phyloP scores from a whole-genome alignment of 148 eudicot genomes.

The Rhododendron henanense region DNA sequence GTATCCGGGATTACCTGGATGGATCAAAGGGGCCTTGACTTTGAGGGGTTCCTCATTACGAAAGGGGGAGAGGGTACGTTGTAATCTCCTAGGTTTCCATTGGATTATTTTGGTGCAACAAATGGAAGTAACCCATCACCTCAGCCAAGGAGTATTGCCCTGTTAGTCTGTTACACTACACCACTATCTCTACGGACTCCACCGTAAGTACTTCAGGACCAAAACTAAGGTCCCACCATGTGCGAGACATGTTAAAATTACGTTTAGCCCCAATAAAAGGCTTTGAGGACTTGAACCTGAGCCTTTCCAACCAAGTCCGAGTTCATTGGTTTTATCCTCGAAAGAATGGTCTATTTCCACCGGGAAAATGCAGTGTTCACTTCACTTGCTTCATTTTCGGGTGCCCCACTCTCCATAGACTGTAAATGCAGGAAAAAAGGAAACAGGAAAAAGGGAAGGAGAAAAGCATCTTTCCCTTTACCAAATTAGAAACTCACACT shows the following conservation, averaged over 20 bases:
- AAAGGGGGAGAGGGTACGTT: not conserved
- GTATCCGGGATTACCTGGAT: not conserved
- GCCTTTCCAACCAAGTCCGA: not conserved
- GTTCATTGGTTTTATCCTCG: not conserved
- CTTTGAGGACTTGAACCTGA: not conserved
- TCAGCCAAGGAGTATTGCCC: not conserved
- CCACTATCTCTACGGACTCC: not conserved
- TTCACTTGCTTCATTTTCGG: not conserved
- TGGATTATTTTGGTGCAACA: not conserved
- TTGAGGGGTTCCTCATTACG: not conserved
- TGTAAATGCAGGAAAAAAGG: not conserved
- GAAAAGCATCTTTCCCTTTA: slow-evolving; percentile 5
- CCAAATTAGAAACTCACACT: slow-evolving; percentile 6
- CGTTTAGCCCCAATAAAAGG: not conserved
- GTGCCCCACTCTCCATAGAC: slow-evolving; percentile 4
- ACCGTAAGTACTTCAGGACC: too few relatives aligned
- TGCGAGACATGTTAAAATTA: not conserved
- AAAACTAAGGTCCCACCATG: not conserved
- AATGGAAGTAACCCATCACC: not conserved
- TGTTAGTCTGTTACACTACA: not conserved
- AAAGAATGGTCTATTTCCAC: not conserved
- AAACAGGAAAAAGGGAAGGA: not conserved
- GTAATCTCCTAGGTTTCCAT: slow-evolving; percentile 6
- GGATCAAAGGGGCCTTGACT: not conserved
- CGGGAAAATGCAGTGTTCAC: not conserved